Conservation (phyloP, 1,139 yeast species). For the Pichia sp. region DNA sequence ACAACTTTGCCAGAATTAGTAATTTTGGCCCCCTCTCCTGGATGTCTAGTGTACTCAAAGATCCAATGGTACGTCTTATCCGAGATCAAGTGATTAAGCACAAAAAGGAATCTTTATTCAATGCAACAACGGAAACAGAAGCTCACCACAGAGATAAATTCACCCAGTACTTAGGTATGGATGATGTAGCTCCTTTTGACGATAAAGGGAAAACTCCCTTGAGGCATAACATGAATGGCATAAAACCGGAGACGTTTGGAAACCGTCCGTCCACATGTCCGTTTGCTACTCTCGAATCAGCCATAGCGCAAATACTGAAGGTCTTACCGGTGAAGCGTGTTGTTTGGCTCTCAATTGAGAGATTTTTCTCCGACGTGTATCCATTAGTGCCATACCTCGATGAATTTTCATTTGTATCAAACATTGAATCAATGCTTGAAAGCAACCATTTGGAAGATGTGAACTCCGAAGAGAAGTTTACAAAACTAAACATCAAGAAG, state of each 20-base stretch:
- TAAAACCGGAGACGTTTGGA: neutral
- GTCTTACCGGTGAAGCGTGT: conserved; percentile 38
- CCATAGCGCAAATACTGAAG: conserved; percentile 29
- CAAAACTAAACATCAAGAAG: conserved; percentile 28
- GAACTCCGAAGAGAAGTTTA: conserved; percentile 19
- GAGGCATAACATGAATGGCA: neutral
- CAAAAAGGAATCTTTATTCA: conserved; percentile 21
- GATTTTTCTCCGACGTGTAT: conserved; percentile 39
- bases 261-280: neutral
- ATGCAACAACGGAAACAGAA: conserved; percentile 18
- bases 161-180: conserved; percentile 30
- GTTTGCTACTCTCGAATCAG: neutral
- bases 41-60: conserved; percentile 40
- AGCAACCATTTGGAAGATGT: conserved; percentile 10
- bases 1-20: conserved; percentile 32
- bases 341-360: conserved; percentile 39
- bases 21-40: conserved; percentile 46
- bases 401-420: conserved; percentile 31
- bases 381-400: conserved; percentile 43
- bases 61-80: conserved; percentile 35
- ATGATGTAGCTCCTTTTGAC: conserved; percentile 26
- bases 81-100: conserved; percentile 26
- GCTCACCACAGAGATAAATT: conserved; percentile 25
- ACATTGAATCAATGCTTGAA: conserved; percentile 26
- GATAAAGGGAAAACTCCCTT: no score